These are phyloP conservation scores for Pichia scutulata DNA, from an alignment of 805 yeast species.

Conservation along the genomic window DNA sequence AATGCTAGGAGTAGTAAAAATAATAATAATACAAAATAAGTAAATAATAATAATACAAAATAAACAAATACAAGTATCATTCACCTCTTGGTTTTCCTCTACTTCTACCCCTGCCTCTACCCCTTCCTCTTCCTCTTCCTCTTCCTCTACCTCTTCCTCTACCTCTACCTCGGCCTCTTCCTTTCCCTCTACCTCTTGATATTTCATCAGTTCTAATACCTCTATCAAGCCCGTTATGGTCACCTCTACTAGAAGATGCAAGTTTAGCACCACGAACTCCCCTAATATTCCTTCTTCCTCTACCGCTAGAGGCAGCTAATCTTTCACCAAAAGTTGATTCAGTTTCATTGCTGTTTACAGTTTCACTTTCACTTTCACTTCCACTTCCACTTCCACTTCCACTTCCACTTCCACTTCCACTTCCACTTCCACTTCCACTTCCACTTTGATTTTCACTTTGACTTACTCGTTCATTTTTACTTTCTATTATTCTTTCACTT, in stretches of 20 bases:
- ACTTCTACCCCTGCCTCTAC: conserved; percentile 3
- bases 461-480: background rate
- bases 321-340: background rate
- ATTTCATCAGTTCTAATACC: background rate
- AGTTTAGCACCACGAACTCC: background rate
- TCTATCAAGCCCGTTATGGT: too few species aligned
- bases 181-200: background rate
- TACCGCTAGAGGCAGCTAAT: background rate
- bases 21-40: background rate
- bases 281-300: background rate
- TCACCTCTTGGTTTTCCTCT: background rate
- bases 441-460: too few species aligned
- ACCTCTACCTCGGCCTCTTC: conserved; percentile 1
- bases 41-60: too few species aligned
- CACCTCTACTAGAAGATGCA: background rate
- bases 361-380: background rate
- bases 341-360: background rate
- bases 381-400: background rate
- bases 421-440: background rate
- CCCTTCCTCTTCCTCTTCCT: background rate
- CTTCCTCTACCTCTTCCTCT: conserved; percentile 3
- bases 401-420: background rate
- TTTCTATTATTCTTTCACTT: background rate
- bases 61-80: background rate
- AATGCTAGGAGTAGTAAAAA: too few species aligned